Base-by-base conservation (phyloP, 306 rosid genomes). In the Dicorynia guianensis region DNA sequence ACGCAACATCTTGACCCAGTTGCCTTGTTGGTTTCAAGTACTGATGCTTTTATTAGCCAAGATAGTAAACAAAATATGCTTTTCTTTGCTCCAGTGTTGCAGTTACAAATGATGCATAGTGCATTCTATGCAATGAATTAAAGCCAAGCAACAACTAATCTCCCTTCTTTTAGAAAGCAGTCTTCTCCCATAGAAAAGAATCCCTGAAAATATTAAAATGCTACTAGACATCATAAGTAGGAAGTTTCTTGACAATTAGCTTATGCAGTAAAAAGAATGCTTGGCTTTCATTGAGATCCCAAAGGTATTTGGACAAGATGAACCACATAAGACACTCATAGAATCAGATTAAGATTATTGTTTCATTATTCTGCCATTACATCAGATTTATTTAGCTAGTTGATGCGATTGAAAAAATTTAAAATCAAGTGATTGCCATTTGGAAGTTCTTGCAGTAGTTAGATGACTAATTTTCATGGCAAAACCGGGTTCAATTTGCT, bases 1-100 rank as follows among this genome's bases (percentile, higher is more conserved):
- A 90, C 9, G 83, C 60, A 77, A 76, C 40, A 44, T 10, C 13
- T 49, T 25, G 69, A 50, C 66, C 3, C 67, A 55, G 8, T 67
- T n/a, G 14, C 25, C 20, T 20, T 50, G 53, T 71, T 64, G 61
- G 55, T 35, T 44, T 14, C 46, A 42, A 19, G 74, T 57, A 34
- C 6, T 33, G 36, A 15, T 9, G 17, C 33, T 69, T 69, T 20
- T 19, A 59, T 18, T 57, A 6, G 17, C 15, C 65, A 72, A 34
- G 33, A 55, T 7, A 30, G 9, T 64, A 17, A 40, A 53, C 46
- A 69, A 15, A 25, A 43, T 35, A 0, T 36, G 47, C 60, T 54
- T 53, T 63, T 44, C 42, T 55, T 47, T 75, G 17, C 11, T 12
- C 18, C 39, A 18, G 14, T 42, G 8, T 15, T 30, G 36, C 33